A percentile compares a stretch with the other conserved stretches of the same genome.
phyloP scores from a whole-genome alignment of 345 rosid species.

The Pelargonium nanum region DNA sequence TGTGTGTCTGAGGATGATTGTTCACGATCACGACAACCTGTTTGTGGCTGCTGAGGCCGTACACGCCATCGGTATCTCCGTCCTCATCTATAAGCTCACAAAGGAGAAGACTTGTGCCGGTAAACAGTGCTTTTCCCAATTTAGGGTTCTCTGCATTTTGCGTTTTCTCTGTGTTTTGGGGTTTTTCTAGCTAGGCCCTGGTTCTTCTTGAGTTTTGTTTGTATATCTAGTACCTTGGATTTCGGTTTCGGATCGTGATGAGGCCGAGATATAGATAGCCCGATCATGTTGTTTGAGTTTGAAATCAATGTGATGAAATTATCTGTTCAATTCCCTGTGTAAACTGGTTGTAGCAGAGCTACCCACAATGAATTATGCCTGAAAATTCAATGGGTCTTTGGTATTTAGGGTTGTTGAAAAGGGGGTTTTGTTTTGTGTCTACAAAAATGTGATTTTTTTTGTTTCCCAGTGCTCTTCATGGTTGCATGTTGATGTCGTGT shows the following conservation, averaged over 20 bases:
- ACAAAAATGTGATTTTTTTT: neutral
- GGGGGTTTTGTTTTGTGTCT: neutral
- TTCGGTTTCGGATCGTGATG: too few relatives aligned
- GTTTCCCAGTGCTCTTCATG: too few relatives aligned
- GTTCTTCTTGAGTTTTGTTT: too few relatives aligned
- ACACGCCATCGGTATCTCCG: slow-evolving; percentile 61
- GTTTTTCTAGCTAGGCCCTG: too few relatives aligned
- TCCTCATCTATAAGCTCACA: slow-evolving; percentile 65
- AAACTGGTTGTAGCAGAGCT: too few relatives aligned
- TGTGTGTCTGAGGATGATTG: slow-evolving; percentile 48
- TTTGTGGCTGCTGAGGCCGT: slow-evolving; percentile 71
- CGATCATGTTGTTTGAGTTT: too few relatives aligned
- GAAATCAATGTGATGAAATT: too few relatives aligned
- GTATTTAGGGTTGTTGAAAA: neutral
- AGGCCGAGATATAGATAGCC: too few relatives aligned
- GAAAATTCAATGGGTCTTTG: neutral
- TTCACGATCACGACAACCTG: slow-evolving; percentile 69
- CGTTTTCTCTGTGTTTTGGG: too few relatives aligned
- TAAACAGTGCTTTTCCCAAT: neutral
- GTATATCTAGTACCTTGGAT: too few relatives aligned
- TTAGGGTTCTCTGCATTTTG: neutral
- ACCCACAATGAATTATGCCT: neutral
- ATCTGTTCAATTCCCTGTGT: too few relatives aligned
- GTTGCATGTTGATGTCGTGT: too few relatives aligned
- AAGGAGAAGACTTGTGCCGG: neutral